Conservation (phyloP, 768 basidiomycete species). For the Rhizopogon rudus region DNA sequence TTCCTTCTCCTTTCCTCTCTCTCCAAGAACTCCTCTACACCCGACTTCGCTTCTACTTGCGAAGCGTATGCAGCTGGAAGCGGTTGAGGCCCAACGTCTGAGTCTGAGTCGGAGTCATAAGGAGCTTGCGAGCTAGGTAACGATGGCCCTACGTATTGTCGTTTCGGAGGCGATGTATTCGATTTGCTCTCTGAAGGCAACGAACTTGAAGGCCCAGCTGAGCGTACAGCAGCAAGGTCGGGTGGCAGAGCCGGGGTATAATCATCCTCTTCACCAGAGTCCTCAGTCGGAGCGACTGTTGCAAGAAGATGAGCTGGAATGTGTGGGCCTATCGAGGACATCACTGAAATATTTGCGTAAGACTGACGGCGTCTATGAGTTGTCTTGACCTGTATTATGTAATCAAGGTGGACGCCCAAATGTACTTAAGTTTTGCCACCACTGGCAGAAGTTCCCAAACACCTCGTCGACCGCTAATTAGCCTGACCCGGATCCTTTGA, state of each 20-base stretch:
- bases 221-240: slow-evolving; percentile 47
- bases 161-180: slow-evolving; percentile 20
- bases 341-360: background rate
- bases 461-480: no score
- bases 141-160: slow-evolving; percentile 48
- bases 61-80: slow-evolving; percentile 40
- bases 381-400: no score
- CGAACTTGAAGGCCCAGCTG: slow-evolving; percentile 21
- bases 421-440: no score
- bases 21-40: slow-evolving; percentile 79
- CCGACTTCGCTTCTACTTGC: slow-evolving; percentile 43
- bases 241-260: slow-evolving; percentile 75
- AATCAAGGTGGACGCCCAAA: no score
- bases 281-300: slow-evolving; percentile 7
- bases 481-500: no score
- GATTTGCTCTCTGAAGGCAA: slow-evolving; percentile 14
- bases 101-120: slow-evolving; percentile 53
- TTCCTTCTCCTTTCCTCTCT: slow-evolving; percentile 75
- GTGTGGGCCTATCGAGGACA: slow-evolving; percentile 53
- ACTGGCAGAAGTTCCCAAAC: no score
- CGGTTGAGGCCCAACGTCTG: slow-evolving; percentile 83
- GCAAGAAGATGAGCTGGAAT: slow-evolving; percentile 46
- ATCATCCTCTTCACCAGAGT: slow-evolving; percentile 51
- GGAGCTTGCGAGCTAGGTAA: slow-evolving; percentile 37
- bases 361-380: background rate